phyloP scores from a whole-genome alignment of 2,329 filamentous ascomycete genomes.

The Pleoardoris graminearum region DNA sequence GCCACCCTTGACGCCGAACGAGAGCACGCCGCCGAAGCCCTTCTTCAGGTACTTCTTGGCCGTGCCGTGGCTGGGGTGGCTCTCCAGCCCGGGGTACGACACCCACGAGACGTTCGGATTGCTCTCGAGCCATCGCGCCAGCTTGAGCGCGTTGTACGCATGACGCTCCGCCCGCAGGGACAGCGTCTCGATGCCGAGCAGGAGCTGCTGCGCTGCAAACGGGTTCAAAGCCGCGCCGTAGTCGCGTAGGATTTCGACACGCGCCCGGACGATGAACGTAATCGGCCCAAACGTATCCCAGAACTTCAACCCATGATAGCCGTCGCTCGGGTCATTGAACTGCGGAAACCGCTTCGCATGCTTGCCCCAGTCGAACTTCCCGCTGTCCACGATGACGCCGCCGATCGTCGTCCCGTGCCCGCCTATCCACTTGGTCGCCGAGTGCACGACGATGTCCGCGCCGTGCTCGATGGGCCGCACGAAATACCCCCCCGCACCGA shows the following conservation, averaged over 20 bases:
- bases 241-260: conserved; percentile 89
- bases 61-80: conserved; percentile 74
- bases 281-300: conserved; percentile 87
- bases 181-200: conserved; percentile 88
- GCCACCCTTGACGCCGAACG: conserved; percentile 90
- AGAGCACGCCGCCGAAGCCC: conserved; percentile 88
- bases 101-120: conserved; percentile 90
- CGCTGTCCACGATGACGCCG: conserved; percentile 82
- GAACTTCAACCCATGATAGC: conserved; percentile 93
- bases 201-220: conserved; percentile 88
- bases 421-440: conserved; percentile 95
- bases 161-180: conserved; percentile 85
- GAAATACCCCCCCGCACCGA: conserved; percentile 90
- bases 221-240: conserved; percentile 82
- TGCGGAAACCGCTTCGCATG: conserved; percentile 85
- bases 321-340: conserved; percentile 83
- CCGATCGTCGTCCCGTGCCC: conserved; percentile 92
- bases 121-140: conserved; percentile 81
- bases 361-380: conserved; percentile 93
- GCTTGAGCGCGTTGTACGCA: conserved; percentile 76
- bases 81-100: conserved; percentile 85
- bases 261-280: conserved; percentile 80
- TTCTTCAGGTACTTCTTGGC: conserved; percentile 86
- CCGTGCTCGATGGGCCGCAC: conserved; percentile 84
- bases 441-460: conserved; percentile 92